Base-by-base conservation (phyloP, 805 yeast species). In the Nakazawaea molendinolei region DNA sequence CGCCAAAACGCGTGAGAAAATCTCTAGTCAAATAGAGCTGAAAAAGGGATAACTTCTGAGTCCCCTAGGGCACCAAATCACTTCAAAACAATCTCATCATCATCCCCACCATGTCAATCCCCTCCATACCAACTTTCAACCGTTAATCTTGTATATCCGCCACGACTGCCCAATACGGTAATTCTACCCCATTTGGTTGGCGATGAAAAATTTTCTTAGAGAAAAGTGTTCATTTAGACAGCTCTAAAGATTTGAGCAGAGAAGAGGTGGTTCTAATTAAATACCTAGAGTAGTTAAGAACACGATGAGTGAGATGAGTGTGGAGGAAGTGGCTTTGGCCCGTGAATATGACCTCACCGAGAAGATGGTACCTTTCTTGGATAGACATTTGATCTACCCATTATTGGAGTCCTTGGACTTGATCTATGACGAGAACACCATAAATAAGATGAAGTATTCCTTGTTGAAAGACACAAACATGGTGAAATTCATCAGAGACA, bases 341-440 rank as follows among this genome's bases (percentile, higher is more conserved):
- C 62, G 65, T 43, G 51, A 68, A 44, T 70, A 69, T 53, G 82
- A 76, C 47, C 55, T 77, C 50, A 71, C 80, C 8, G 59, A 61
- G 34, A 67, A 69, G 53, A 54, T 78, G 42, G 58, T 71, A 43
- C 75, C 75, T 29, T 78, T 74, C 48, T 56, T 79, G 48, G 86
- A 79, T 56, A 67, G 82, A 43, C 81, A 76, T 47, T 56, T 79
- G 52, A 60, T 69, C 39, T 73, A 68, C 43, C 75, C 76, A 30
- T 53, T 76, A 45, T 53, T 74, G 21, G 75, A 70, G 50, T 67
- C 65, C 30, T 59, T 68, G 34, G 62, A 58, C 36, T 60, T 61
- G 40, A 53, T 71, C 23, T 68, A 72, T 49, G 69, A 65, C 41
- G 67, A 61, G 35, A 50, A 58, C 39, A 64, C 61, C 41, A 58